A percentile compares a stretch with the other conserved stretches of the same genome.
phyloP scores from a whole-genome alignment of 2,329 filamentous ascomycete genomes.

The Pochonia chlamydosporia region DNA sequence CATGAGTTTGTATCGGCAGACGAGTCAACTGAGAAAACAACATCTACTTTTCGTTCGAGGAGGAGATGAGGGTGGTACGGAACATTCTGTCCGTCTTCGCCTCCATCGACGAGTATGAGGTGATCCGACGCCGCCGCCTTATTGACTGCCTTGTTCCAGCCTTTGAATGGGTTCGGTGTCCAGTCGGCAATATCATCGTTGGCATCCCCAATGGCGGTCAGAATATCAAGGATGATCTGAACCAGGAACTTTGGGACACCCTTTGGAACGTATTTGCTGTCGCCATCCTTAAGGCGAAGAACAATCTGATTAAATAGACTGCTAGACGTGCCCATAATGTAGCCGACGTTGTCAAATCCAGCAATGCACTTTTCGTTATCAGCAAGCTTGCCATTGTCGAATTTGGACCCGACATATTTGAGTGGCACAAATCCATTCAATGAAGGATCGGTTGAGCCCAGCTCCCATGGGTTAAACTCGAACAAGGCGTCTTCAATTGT shows the following conservation, averaged over 20 bases:
- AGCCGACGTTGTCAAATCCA: slow-evolving; percentile 76
- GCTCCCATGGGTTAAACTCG: slow-evolving; percentile 61
- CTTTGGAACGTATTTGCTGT: slow-evolving; percentile 42
- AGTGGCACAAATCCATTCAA: slow-evolving; percentile 55
- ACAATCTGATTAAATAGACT: slow-evolving; percentile 69
- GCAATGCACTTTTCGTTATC: slow-evolving; percentile 40
- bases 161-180: slow-evolving; percentile 52
- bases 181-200: slow-evolving; percentile 73
- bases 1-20: slow-evolving; percentile 51
- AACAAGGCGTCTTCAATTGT: slow-evolving; percentile 54
- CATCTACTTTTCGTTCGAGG: slow-evolving; percentile 47
- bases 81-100: slow-evolving; percentile 73
- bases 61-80: slow-evolving; percentile 61
- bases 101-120: slow-evolving; percentile 74
- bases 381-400: slow-evolving; percentile 42
- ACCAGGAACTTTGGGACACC: slow-evolving; percentile 33
- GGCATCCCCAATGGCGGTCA: slow-evolving; percentile 46
- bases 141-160: slow-evolving; percentile 43
- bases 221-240: slow-evolving; percentile 41
- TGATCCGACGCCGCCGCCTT: slow-evolving; percentile 36
- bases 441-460: slow-evolving; percentile 58
- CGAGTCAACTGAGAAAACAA: slow-evolving; percentile 60
- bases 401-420: slow-evolving; percentile 53
- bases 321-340: slow-evolving; percentile 75
- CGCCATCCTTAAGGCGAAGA: slow-evolving; percentile 57